A percentile compares a stretch with the other conserved stretches of the same genome.
phyloP scores from a whole-genome alignment of 73 alveolate genomes.

The Vitrella brassicaformis region DNA sequence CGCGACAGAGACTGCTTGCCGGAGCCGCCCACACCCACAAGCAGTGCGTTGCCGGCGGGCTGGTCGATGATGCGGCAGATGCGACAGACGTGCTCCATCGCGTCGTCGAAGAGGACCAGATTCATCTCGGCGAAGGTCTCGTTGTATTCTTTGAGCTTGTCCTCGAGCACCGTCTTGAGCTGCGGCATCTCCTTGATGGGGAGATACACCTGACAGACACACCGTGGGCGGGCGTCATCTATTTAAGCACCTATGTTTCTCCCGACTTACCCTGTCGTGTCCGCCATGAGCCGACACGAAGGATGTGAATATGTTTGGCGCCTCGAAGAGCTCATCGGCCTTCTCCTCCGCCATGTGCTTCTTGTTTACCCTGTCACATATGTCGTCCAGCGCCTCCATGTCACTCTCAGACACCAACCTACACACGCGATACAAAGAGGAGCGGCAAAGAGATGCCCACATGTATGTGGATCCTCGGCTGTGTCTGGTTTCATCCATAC shows the following conservation, averaged over 20 bases:
- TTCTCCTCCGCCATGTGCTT: constrained; percentile 35
- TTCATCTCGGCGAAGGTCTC: constrained; percentile 89
- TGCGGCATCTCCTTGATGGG: constrained; percentile 56
- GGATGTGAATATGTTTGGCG: constrained; percentile 67
- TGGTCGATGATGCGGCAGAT: constrained; percentile 89
- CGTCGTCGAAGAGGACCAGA: constrained; percentile 93
- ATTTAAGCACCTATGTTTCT: too few species aligned
- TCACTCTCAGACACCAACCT: constrained; percentile 81
- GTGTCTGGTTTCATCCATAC: too few species aligned
- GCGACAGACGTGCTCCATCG: constrained; percentile 93
- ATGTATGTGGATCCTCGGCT: too few species aligned
- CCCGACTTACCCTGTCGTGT: too few species aligned
- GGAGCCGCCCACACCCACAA: constrained; percentile 99
- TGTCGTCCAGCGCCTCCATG: constrained; percentile 58
- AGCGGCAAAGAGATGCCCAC: too few species aligned
- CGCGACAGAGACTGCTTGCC: constrained; percentile 94
- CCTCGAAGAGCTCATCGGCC: constrained; percentile 59
- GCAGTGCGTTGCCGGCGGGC: constrained; percentile 95
- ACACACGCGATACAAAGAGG: too few species aligned
- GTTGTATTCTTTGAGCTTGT: constrained; percentile 84
- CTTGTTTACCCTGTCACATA: constrained; percentile 12
- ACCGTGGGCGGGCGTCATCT: too few species aligned
- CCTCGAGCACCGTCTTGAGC: constrained; percentile 81
- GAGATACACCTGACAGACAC: constrained; percentile 54
- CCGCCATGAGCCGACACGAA: constrained; percentile 76